phyloP scores from a whole-genome alignment of 345 rosid genomes.

The Streptanthus diversifolius region DNA sequence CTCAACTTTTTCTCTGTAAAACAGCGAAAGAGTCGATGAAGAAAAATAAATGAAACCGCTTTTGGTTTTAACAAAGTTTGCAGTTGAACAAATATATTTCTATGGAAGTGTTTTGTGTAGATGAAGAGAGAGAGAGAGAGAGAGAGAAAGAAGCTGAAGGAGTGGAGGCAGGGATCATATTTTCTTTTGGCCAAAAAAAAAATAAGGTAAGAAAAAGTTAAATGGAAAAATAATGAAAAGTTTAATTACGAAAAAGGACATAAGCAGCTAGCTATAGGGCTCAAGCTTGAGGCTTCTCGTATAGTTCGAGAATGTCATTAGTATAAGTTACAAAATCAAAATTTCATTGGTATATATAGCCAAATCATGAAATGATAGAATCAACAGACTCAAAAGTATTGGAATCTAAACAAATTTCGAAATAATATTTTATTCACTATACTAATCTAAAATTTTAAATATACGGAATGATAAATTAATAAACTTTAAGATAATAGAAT shows the following conservation, averaged over 20 bases:
- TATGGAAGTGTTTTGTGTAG: conserved; percentile 14
- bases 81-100: not conserved
- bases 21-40: not conserved
- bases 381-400: too few relatives aligned
- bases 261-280: conserved; percentile 14
- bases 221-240: not conserved
- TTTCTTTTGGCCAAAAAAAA: conserved; percentile 3
- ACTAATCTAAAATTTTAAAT: too few relatives aligned
- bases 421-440: too few relatives aligned
- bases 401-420: too few relatives aligned
- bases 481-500: too few relatives aligned
- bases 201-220: not conserved
- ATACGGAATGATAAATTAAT: too few relatives aligned
- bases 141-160: conserved; percentile 13
- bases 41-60: not conserved
- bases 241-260: conserved; percentile 23
- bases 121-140: conserved; percentile 11
- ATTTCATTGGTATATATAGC: too few relatives aligned
- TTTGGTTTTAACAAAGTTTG: not conserved
- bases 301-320: not conserved
- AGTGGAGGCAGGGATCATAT: conserved; percentile 33
- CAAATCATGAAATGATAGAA: too few relatives aligned
- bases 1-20: not conserved
- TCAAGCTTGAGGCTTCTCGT: not conserved
- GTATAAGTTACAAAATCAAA: too few relatives aligned